phyloP scores from a whole-genome alignment of 1,139 yeast species.

The Geotrichum histeridarum region DNA sequence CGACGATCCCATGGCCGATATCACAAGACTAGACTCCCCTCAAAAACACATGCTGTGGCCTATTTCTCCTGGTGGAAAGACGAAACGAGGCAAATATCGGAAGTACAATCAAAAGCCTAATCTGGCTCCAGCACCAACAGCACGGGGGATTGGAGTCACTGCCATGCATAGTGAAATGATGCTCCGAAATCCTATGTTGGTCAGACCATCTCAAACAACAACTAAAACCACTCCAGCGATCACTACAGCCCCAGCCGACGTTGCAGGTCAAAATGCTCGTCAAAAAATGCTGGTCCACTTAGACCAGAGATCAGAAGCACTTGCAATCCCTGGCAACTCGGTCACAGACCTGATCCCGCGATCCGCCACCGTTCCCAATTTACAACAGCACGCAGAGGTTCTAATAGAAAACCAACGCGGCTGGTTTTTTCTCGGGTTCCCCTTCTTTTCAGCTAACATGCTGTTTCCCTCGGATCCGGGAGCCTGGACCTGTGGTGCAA shows the following conservation, averaged over 20 bases:
- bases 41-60: constrained; percentile 1
- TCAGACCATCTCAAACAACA: constrained; percentile 1
- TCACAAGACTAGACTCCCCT: background rate
- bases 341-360: background rate
- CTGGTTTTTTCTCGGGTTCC: constrained; percentile 57
- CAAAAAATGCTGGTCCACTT: constrained; percentile 1
- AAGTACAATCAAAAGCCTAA: background rate
- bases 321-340: background rate
- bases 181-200: constrained; percentile 12
- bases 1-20: background rate
- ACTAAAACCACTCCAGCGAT: background rate
- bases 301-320: background rate
- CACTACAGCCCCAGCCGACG: background rate
- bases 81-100: constrained; percentile 3
- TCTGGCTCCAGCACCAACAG: background rate
- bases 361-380: background rate
- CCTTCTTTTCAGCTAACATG: constrained; percentile 52
- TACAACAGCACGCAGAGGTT: constrained; percentile 27
- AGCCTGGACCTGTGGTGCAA: constrained; percentile 31
- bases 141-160: background rate
- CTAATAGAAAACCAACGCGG: constrained; percentile 69
- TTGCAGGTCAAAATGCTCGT: background rate
- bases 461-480: constrained; percentile 55
- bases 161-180: constrained; percentile 7
- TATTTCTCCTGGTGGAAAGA: background rate